Conservation (phyloP, 805 yeast genomes). For the Wickerhamiella occidentalis region DNA sequence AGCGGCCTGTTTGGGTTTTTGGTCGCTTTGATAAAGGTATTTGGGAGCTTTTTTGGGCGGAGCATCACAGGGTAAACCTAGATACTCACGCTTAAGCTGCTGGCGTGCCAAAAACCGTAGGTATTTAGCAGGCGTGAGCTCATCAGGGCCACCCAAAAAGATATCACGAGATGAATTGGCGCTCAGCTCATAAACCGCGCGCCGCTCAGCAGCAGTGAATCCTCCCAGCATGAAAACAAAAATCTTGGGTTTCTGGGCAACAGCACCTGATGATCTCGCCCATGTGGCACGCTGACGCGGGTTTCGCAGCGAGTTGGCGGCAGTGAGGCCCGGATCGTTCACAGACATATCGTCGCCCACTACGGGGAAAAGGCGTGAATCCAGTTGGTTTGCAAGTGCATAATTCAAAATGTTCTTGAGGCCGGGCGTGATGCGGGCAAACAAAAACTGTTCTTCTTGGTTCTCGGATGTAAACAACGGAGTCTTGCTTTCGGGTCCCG, state of each 20-base stretch:
- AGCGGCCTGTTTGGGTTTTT: constrained; percentile 11
- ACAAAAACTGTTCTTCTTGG: constrained; percentile 34
- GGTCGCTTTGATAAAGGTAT: constrained; percentile 23
- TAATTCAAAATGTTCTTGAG: constrained; percentile 45
- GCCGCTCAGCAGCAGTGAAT: constrained; percentile 65
- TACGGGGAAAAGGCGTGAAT: constrained; percentile 55
- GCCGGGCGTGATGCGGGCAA: constrained; percentile 58
- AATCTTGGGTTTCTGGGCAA: constrained; percentile 48
- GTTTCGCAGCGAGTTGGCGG: constrained; percentile 50
- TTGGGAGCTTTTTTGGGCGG: constrained; percentile 26
- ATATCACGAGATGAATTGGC: constrained; percentile 48
- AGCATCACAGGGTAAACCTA: constrained; percentile 25
- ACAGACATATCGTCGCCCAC: constrained; percentile 36
- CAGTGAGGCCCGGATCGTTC: constrained; percentile 17
- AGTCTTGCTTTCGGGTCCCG: constrained; percentile 16
- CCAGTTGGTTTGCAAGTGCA: constrained; percentile 38
- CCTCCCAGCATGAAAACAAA: constrained; percentile 86
- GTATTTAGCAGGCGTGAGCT: constrained; percentile 36
- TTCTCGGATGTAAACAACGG: constrained; percentile 18
- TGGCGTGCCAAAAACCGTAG: constrained; percentile 25
- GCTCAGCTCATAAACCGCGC: constrained; percentile 62
- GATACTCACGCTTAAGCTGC: constrained; percentile 22
- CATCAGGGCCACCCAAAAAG: constrained; percentile 67
- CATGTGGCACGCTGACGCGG: constrained; percentile 65
- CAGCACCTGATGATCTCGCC: constrained; percentile 40